phyloP scores from a whole-genome alignment of 176 grass and related monocot genomes.

The Secale cereale region DNA sequence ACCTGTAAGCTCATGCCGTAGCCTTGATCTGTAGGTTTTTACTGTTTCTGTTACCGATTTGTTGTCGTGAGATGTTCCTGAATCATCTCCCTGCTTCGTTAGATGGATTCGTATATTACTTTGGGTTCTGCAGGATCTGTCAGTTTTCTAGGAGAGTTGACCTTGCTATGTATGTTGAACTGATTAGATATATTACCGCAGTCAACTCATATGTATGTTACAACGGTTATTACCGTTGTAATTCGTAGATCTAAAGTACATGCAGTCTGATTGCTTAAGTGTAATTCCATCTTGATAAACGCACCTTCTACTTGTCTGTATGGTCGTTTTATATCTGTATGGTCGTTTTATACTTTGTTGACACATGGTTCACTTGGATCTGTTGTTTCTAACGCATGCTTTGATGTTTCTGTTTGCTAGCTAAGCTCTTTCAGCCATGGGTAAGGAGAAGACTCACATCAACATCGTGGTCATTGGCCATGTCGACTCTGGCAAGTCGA shows the following conservation, averaged over 20 bases:
- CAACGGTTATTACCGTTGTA: not conserved
- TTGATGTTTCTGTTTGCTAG: not conserved
- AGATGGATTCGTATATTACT: not conserved
- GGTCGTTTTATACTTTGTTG: too few species aligned
- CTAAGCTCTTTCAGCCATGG: not conserved
- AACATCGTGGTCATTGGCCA: not conserved
- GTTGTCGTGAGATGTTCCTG: not conserved
- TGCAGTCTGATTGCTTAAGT: not conserved
- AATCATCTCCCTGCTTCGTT: not conserved
- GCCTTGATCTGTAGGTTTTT: not conserved
- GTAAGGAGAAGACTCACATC: not conserved
- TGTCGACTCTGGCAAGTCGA: not conserved
- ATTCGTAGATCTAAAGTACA: not conserved
- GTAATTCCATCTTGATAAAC: not conserved
- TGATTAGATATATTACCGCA: too few species aligned
- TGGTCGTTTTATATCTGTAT: too few species aligned
- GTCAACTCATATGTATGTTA: too few species aligned
- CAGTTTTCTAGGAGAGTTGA: not conserved
- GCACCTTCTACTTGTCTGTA: not conserved
- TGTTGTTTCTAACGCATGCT: not conserved
- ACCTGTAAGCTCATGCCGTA: not conserved
- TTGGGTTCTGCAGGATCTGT: not conserved
- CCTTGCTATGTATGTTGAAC: too few species aligned
- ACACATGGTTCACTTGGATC: not conserved
- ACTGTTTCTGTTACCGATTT: not conserved